Base-by-base conservation (phyloP, 768 basidiomycete species). In the Leccinum ochraceum region DNA sequence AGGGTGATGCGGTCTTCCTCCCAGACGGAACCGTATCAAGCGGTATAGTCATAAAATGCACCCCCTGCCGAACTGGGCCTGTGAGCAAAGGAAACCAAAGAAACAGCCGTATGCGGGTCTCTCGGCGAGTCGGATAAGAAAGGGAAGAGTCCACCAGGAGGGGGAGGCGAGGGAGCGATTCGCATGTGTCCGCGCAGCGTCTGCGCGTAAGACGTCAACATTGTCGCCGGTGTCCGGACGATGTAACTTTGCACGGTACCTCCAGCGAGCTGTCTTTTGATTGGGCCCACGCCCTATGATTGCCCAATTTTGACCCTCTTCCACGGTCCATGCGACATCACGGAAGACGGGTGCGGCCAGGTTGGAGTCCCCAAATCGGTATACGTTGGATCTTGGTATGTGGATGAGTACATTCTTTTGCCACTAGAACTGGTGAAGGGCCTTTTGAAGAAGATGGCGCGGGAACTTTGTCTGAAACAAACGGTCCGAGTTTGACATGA, bases 41-140 rank as follows among this genome's bases (percentile, higher is more conserved):
- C 94, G 0, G 94, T 90, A 69, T 90, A 97, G 75, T 98, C 95
- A 61, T 90, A 90, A 76, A 98, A 98, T 11, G 83, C 90, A 8
- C 88, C 87, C 0, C 84, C 84, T 0, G 80, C 76, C 1, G 78
- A 78, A 20, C 81, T 78, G 1, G 81, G 77, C 17, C 86, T 81
- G 61, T 89, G 86, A 0, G 86, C 81, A 63, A 91, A 92, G 1
- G 88, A 86, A 9, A 92, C 88, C 36, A 86, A 71, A 16, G 80
- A 76, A 36, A 91, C 69, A 34, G 74, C 74, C 8, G 78, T 68
- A 61, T 81, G 81, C 0, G 87, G 79, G 63, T 90, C 83, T 16
- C 69, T 66, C 20, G 69, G 57, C 24, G 75, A 63, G 22, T 74
- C 66, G 1, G 80, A 76, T 28, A 94, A 78, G 65, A 87, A 87